Conservation (phyloP, 805 yeast species). For the Teunomyces lycoperdinae region DNA sequence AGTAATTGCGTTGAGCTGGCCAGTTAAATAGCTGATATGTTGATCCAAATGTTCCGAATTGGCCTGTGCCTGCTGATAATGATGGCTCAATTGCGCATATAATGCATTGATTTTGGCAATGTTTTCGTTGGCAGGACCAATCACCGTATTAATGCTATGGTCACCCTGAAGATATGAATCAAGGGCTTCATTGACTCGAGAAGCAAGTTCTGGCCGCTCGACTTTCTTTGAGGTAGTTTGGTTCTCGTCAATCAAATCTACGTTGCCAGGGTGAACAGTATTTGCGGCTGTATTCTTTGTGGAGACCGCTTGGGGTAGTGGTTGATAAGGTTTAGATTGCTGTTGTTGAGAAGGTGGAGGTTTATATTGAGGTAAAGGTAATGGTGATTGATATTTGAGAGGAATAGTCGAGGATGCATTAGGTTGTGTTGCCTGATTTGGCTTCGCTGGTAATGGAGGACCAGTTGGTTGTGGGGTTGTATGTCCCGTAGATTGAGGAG, state of each 20-base stretch:
- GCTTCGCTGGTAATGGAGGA: slow-evolving; percentile 27
- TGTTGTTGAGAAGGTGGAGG: background rate
- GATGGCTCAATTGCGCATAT: slow-evolving; percentile 31
- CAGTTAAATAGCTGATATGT: slow-evolving; percentile 28
- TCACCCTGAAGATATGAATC: background rate
- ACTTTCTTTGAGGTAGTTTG: background rate
- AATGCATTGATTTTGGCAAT: slow-evolving; percentile 24
- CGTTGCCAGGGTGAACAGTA: background rate
- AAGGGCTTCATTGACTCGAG: background rate
- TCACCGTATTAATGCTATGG: slow-evolving; percentile 1
- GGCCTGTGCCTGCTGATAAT: slow-evolving; percentile 34
- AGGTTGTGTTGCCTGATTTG: background rate
- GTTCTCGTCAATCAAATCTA: slow-evolving; percentile 1
- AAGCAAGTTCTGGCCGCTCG: background rate
- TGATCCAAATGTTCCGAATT: slow-evolving; percentile 29
- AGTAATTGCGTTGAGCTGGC: slow-evolving; percentile 21
- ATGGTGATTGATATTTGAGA: slow-evolving; percentile 30
- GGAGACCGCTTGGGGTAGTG: background rate
- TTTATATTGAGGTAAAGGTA: slow-evolving; percentile 19
- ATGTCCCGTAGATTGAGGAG: background rate
- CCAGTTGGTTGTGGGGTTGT: slow-evolving; percentile 13
- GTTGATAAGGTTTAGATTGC: background rate
- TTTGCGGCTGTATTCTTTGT: background rate
- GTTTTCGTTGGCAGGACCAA: slow-evolving; percentile 8
- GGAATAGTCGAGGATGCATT: slow-evolving; percentile 12